phyloP scores from a whole-genome alignment of 2,329 filamentous ascomycete genomes.

The Penicillium glabrum region DNA sequence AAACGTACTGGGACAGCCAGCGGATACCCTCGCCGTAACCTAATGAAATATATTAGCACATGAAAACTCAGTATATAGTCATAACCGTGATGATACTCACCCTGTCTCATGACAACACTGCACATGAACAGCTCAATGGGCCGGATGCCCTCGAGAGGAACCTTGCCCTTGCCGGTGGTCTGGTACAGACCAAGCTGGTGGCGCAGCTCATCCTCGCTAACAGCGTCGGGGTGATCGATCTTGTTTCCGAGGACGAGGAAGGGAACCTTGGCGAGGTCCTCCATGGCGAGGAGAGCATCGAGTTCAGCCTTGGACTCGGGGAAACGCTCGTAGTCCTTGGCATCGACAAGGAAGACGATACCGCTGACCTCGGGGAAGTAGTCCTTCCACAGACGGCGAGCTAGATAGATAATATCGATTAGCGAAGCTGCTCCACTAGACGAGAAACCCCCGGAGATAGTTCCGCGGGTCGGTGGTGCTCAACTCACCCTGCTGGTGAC shows the following conservation, averaged over 20 bases:
- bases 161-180: constrained; percentile 94
- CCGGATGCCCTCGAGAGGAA: constrained; percentile 85
- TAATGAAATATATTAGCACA: constrained; percentile 30
- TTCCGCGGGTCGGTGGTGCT: neutral
- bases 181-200: constrained; percentile 92
- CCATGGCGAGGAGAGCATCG: constrained; percentile 92
- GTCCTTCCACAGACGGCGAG: constrained; percentile 91
- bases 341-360: constrained; percentile 96
- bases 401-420: constrained; percentile 43
- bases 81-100: constrained; percentile 44
- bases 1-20: constrained; percentile 92
- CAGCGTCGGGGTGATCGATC: constrained; percentile 95
- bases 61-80: neutral
- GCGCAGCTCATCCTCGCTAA: constrained; percentile 92
- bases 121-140: constrained; percentile 99
- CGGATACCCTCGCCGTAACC: constrained; percentile 87
- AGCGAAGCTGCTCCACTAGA: neutral
- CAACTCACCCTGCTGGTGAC: constrained; percentile 80
- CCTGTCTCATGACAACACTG: constrained; percentile 97
- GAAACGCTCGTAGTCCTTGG: constrained; percentile 95
- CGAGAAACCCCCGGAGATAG: neutral
- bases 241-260: constrained; percentile 98
- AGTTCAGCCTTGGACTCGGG: constrained; percentile 94
- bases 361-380: constrained; percentile 96
- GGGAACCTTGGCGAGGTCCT: constrained; percentile 91